Base-by-base conservation (phyloP, 305 asterid genomes). In the Solanum aculeatissimum region DNA sequence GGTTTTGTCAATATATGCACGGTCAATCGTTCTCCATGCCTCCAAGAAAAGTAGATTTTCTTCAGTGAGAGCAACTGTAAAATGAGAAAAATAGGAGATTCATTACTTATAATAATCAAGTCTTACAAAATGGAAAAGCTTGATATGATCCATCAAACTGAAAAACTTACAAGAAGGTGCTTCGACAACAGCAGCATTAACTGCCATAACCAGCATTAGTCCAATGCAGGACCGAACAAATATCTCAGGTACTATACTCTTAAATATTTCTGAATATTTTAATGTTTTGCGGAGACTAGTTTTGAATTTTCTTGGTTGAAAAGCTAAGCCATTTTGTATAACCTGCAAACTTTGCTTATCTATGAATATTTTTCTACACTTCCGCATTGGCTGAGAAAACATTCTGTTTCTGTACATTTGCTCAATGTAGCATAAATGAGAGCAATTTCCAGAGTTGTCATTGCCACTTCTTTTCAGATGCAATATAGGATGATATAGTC, bases 21-120 rank as follows among this genome's bases (percentile, higher is more conserved):
- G 97, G 88, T 97, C 98, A 80, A 97, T 85, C 54, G 97, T 94
- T 91, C 98, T 92, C 99, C 99, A 97, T 3, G 99, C 98, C 92
- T 97, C 99, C 92, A 97, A 79, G 87, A 97, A 97, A 45, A 95
- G 98, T 85, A 92, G 95, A 88, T 97, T 95, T 89, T 97, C 98
- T 92, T 95, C 98, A 27, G 84, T 94, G 49, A 97, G 95, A 80
- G 98, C 98, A 95, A 91, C 99, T 97, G 86, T 77, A 87, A 66
- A 21, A 32, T 11, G 70, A 8, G 19, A 19, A 18, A 55, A 55
- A 21, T 83, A 53, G 53, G 85, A n/a, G 8, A 70, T 38, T 29
- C 0, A 12, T 54, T 8, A 25, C 47, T 23, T 51, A 16, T 69
- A 69, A 84, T 23, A 54, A 29, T 12, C 29, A 83, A 51, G 81